phyloP scores from a whole-genome alignment of 805 yeast species.

The Ogataea saltuana region DNA sequence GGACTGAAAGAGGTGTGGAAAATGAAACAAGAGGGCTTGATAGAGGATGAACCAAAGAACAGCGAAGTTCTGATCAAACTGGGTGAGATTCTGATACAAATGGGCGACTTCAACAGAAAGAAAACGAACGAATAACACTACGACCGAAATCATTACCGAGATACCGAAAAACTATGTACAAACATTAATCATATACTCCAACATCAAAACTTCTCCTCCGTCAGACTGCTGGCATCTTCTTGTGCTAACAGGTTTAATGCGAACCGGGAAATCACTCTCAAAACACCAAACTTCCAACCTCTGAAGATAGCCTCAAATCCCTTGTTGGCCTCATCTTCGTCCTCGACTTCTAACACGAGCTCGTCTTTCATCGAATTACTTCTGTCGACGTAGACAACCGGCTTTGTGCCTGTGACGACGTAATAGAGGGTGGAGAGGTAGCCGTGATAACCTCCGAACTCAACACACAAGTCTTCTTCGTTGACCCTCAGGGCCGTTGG shows the following conservation, averaged over 20 bases:
- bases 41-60: constrained; percentile 11
- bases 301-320: constrained; percentile 63
- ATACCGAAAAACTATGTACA: constrained; percentile 30
- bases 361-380: constrained; percentile 24
- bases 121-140: not conserved
- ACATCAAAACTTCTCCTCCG: constrained; percentile 42
- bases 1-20: constrained; percentile 40
- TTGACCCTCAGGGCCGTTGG: constrained; percentile 48
- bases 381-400: constrained; percentile 24
- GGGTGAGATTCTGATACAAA: constrained; percentile 23
- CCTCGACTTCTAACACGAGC: constrained; percentile 29
- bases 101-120: constrained; percentile 15
- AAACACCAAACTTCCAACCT: constrained; percentile 89
- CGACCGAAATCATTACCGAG: not conserved
- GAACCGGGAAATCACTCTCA: constrained; percentile 82
- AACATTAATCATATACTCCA: constrained; percentile 38
- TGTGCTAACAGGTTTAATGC: constrained; percentile 63
- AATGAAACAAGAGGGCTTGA: constrained; percentile 24
- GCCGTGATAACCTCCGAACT: constrained; percentile 57
- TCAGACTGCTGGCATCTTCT: constrained; percentile 44
- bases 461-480: constrained; percentile 55
- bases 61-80: constrained; percentile 22
- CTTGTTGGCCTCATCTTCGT: constrained; percentile 42
- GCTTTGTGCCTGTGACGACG: constrained; percentile 41
- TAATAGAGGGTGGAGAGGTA: constrained; percentile 54